Evolutionary conservation across 2,329 filamentous ascomycete species (phyloP), one percentile per base, ranked within the genome.

Genomic region (Cephalotrichum gorgonifer): DNA sequence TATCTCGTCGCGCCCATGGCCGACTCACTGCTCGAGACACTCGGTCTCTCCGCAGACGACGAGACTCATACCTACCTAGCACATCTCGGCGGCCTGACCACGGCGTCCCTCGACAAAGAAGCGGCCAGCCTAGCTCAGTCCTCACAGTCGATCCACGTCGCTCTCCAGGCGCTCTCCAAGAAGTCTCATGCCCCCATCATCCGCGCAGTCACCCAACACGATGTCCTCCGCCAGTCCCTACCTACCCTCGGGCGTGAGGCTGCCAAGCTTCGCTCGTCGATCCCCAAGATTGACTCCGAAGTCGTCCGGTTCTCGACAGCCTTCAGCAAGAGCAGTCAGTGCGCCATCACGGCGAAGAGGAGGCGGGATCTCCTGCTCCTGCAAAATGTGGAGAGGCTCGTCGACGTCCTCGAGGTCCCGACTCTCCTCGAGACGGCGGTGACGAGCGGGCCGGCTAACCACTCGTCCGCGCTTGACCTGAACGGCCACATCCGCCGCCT

Each of bases 401-500:
- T 89, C 27, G 90, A 96, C 62, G 83, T 97, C 28, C 79, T 98
- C 51, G 91, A 97, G 59, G 76, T 98, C 27, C 93, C 93, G 1
- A 82, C 85, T 0, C 71, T 97, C 30, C 77, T 98, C 14, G 85
- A 86, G 12, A 89, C 90, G 2, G 84, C 90, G 43, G 84, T 90
- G 50, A 77, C 77, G 3, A 68, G 76, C 1, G 74, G 66, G 4
- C 73, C 80, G 4, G 79, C 82, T 52, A 94, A 88, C 56, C 95
- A 96, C 69, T 84, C 89, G 2, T 87, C 88, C 0, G 90, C 90
- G 0, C 73, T 98, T 30, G 93, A 98, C 64, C 75, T 98, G 2
- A 86, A 95, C 61, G 85, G 87, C n/a, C 93, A 97, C 62, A 93
- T 96, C 61, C 87, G 88, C 56, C 81, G 93, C 7, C 73, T 98